Evolutionary conservation across 2,329 filamentous ascomycete genomes (phyloP).

Genomic region (Phaeosphaeria sp.): DNA sequence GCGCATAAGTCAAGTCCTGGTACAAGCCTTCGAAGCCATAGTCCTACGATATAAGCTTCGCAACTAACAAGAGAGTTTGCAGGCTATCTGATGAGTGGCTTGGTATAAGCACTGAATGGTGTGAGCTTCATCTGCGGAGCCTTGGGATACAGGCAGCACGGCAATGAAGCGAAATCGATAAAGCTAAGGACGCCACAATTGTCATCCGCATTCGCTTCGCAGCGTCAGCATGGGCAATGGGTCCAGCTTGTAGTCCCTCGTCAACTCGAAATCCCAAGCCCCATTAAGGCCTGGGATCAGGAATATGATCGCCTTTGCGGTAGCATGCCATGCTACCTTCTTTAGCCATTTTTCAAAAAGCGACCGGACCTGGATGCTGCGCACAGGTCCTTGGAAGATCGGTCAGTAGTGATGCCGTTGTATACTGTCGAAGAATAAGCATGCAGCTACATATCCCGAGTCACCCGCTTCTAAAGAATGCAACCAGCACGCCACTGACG

Average conservation of each 20-base stretch:
- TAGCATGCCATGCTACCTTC: background rate
- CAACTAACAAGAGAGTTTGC: background rate
- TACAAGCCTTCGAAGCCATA: background rate
- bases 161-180: background rate
- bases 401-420: background rate
- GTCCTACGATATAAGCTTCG: background rate
- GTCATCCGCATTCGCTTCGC: background rate
- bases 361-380: background rate
- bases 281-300: background rate
- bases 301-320: background rate
- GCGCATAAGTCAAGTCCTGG: background rate
- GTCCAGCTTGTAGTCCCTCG: background rate
- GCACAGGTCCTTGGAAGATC: background rate
- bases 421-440: background rate
- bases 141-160: background rate
- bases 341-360: background rate
- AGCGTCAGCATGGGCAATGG: background rate
- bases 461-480: background rate
- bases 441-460: background rate
- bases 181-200: background rate
- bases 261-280: background rate
- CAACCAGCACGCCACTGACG: background rate
- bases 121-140: background rate
- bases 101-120: background rate
- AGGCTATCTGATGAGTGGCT: background rate